Conservation (phyloP, 805 yeast genomes). For the Lipomyces oligophaga region DNA sequence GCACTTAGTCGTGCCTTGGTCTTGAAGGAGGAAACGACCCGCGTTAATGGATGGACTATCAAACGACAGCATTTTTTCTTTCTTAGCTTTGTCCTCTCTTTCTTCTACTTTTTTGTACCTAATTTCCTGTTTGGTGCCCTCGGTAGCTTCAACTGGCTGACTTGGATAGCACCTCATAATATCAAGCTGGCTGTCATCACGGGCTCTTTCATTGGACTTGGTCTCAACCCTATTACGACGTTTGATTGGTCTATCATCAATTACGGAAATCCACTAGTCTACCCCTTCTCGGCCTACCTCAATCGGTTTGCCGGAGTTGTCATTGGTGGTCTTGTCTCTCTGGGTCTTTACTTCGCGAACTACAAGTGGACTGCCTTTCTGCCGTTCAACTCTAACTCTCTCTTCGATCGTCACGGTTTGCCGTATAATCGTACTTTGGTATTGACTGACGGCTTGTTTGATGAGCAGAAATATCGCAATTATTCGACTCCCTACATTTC, state of each 20-base stretch:
- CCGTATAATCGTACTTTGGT: conserved; percentile 50
- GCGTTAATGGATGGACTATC: conserved; percentile 46
- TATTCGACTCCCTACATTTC: conserved; percentile 58
- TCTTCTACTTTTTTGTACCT: conserved; percentile 57
- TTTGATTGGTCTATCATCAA: conserved; percentile 44
- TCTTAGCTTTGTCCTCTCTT: conserved; percentile 43
- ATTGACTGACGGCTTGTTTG: conserved; percentile 45
- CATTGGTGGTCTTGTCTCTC: conserved; percentile 31
- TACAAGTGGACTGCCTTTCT: conserved; percentile 48
- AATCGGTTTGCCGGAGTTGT: conserved; percentile 40
- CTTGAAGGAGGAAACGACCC: conserved; percentile 45
- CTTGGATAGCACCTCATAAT: conserved; percentile 54
- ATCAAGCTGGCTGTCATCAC: conserved; percentile 47
- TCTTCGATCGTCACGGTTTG: conserved; percentile 33
- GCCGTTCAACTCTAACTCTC: conserved; percentile 45
- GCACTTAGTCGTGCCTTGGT: conserved; percentile 50
- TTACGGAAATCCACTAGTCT: conserved; percentile 42
- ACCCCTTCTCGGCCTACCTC: conserved; percentile 44
- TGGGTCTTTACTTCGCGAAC: conserved; percentile 44
- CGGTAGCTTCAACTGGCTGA: conserved; percentile 54
- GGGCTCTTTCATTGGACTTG: conserved; percentile 43
- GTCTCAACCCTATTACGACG: conserved; percentile 46
- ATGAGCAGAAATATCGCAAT: conserved; percentile 45
- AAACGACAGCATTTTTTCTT: conserved; percentile 50
- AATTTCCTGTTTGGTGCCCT: conserved; percentile 58